Base-by-base conservation (phyloP, 2,329 filamentous ascomycete genomes). In the Bimuria novae-zelandiae region DNA sequence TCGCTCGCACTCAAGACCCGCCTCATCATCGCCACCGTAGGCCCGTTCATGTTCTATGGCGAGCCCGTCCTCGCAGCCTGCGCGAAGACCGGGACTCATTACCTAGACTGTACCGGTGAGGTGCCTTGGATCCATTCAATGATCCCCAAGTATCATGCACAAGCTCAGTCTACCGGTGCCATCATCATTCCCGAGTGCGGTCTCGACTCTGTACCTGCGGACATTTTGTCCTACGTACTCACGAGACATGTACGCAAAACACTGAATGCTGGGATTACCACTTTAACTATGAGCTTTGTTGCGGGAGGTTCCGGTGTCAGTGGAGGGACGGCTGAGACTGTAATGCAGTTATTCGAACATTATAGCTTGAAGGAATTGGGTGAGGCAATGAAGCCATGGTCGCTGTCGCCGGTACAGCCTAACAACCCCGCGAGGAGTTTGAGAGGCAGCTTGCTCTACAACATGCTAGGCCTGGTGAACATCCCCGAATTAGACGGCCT, bases 21-120 rank as follows among this genome's bases (percentile, higher is more conserved):
- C 51, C 74, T 87, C 16, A 63, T 88, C 22, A 79, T 88, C 66
- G 85, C 82, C 42, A 83, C 82, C 11, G 78, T 88, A 23, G 85
- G 85, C 1, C 85, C 85, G 0, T 89, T 85, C 67, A 79, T 84
- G 74, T 73, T 82, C 49, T 85, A 87, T 68, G 86, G 85, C n/a
- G 81, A 82, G 27, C 82, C 82, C 0, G 83, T 87, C 3, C 79
- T 89, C 7, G 82, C 85, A 60, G 85, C 85, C 6, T 89, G 85
- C 64, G 85, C 83, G 3, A 76, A 80, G 47, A 82, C 80, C 58
- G 85, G 86, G 5, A 89, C 86, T 3, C 85, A 89, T 68, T 89
- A 89, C 63, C 71, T 89, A 49, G 86, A 89, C 67, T 82, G 80
- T 42, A 87, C 85, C 4, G 86, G 85, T 42, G 85, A 88, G 67